These are phyloP conservation scores for Cavenderia fasciculata DNA, from an alignment of 78 protist species.

Conservation along the genomic window DNA sequence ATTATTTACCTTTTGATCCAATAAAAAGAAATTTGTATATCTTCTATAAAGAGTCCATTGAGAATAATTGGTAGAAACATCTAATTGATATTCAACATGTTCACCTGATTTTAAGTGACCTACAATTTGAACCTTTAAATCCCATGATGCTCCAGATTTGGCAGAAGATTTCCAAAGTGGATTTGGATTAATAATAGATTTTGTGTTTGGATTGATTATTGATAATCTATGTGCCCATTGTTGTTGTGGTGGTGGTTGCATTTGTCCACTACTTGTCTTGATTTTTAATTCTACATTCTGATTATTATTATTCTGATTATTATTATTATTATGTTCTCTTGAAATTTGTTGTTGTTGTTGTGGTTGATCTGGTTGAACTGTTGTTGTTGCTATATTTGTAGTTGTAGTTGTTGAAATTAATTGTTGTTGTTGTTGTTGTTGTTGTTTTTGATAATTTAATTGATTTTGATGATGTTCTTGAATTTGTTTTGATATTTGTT, in stretches of 20 bases:
- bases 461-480: too few species aligned
- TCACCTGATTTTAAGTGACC: conserved; percentile 18
- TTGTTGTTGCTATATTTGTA: not conserved
- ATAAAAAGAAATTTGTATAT: conserved; percentile 52
- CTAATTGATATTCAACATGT: conserved; percentile 47
- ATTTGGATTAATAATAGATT: too few species aligned
- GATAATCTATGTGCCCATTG: too few species aligned
- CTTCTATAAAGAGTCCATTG: conserved; percentile 67
- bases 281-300: too few species aligned
- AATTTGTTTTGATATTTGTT: not conserved
- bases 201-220: too few species aligned
- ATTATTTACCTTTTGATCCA: conserved; percentile 37
- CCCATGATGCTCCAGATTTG: conserved; percentile 61
- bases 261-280: too few species aligned
- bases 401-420: conserved; percentile 3
- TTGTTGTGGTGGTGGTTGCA: too few species aligned
- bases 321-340: too few species aligned
- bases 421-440: conserved; percentile 8
- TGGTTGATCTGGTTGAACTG: not conserved
- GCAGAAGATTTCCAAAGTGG: conserved; percentile 52
- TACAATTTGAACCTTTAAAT: conserved; percentile 10
- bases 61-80: conserved; percentile 17
- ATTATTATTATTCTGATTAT: too few species aligned
- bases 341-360: not conserved
- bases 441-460: not conserved